Evolutionary conservation across 2,329 filamentous ascomycete species (phyloP), one percentile per base, ranked within the genome.

Genomic region (Aspergillus candidus): DNA sequence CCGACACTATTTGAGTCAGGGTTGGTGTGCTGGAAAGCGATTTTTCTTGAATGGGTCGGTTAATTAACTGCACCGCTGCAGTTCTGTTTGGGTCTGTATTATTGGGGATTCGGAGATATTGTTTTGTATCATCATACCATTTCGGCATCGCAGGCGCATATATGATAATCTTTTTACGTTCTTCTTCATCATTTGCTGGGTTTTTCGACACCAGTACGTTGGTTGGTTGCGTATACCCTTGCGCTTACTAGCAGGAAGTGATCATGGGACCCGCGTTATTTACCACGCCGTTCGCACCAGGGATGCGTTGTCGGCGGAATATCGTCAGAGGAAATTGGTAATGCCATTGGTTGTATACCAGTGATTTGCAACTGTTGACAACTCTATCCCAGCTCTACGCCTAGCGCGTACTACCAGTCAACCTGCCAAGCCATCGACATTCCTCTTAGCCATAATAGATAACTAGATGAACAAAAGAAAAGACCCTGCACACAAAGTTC

Each of bases 141-240:
- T 27, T 27, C 41, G 59, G 60, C 61, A 64, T 59, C 45, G 54
- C 53, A 49, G 62, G 62, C 62, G 62, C 53, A 63, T 54, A 52
- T 53, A 46, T 44, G 37, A 38, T 38, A 29, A 41, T 38, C 38
- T 32, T 36, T 40, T 38, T 39, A 27, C 22, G 18, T 43, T 33
- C 27, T 42, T 27, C 38, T 35, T 40, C 17, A 13, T 30, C 40
- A 7, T 35, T 32, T 32, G 32, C 15, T 12, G 35, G 13, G 35
- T 22, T 11, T 13, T 27, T 11, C 10, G 15, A 11, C 29, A 11
- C 8, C 22, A 11, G 17, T 31, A 15, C 6, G 2, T 22, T 4
- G 22, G 2, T 22, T 4, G 22, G 22, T 27, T 27, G 22, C 22
- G 22, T 27, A 27, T 27, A 27, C 22, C 2, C 8, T 7, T 27